phyloP scores from a whole-genome alignment of 495 filamentous ascomycete genomes.

The Podospora pseudopauciseta region DNA sequence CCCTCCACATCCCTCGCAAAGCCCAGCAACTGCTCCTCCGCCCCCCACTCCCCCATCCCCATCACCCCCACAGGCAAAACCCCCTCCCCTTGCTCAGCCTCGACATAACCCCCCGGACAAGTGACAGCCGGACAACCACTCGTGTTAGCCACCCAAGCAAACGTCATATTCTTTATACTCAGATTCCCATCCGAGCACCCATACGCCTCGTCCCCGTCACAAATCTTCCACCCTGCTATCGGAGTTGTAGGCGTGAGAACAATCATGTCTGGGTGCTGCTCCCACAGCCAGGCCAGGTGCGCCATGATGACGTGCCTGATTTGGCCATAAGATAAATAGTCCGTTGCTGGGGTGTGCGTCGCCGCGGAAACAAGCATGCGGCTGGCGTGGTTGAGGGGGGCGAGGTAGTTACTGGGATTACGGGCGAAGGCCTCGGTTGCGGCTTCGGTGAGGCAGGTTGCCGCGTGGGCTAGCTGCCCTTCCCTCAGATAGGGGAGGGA shows the following conservation, averaged over 20 bases:
- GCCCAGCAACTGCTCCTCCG: conserved; percentile 71
- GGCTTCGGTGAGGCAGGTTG: conserved; percentile 75
- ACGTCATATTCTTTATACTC: conserved; percentile 78
- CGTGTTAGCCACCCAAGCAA: conserved; percentile 84
- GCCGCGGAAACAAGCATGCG: conserved; percentile 66
- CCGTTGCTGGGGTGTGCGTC: conserved; percentile 58
- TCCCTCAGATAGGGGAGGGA: conserved; percentile 69
- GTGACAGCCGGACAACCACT: conserved; percentile 75
- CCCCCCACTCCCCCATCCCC: conserved; percentile 87
- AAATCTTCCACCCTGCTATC: conserved; percentile 66
- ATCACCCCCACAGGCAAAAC: conserved; percentile 73
- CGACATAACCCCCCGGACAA: conserved; percentile 70
- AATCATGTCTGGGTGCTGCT: conserved; percentile 67
- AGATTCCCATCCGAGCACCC: conserved; percentile 72
- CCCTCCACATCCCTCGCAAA: conserved; percentile 70
- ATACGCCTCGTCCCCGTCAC: conserved; percentile 48
- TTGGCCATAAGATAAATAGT: conserved; percentile 72
- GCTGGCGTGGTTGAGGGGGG: conserved; percentile 63
- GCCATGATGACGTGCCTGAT: conserved; percentile 76
- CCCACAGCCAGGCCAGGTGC: conserved; percentile 72
- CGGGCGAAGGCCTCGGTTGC: conserved; percentile 38
- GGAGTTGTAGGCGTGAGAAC: conserved; percentile 79
- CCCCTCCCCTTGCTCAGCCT: conserved; percentile 45
- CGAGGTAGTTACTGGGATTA: conserved; percentile 21
- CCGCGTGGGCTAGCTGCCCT: conserved; percentile 71